A percentile compares a stretch with the other conserved stretches of the same genome.
Conservation (phyloP, 305 asterid species). For the Fraxinus xanthoxyloides region DNA sequence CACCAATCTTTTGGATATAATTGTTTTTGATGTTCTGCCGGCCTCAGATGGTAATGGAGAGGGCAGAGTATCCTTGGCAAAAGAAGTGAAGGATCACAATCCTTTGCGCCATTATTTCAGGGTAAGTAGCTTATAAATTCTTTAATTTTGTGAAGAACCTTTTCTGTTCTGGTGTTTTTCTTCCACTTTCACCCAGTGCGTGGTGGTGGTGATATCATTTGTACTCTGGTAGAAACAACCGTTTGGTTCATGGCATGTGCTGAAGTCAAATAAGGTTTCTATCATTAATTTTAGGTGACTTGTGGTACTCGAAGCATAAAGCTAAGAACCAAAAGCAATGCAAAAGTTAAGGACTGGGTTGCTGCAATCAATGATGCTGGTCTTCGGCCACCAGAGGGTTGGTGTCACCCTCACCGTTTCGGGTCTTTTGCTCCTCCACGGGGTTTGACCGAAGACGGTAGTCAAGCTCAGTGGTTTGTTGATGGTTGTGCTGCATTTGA, state of each 20-base stretch:
- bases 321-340: constrained; percentile 71
- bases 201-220: constrained; percentile 7
- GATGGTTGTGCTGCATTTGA: constrained; percentile 95
- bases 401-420: constrained; percentile 99
- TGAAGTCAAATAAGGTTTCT: constrained; percentile 1
- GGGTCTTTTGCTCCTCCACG: constrained; percentile 99
- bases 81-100: constrained; percentile 86
- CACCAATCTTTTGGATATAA: constrained; percentile 75
- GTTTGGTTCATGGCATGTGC: background rate
- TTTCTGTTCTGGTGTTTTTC: constrained; percentile 20
- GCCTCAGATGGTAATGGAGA: constrained; percentile 85
- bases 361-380: constrained; percentile 97
- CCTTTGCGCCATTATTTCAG: constrained; percentile 94
- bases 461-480: constrained; percentile 98
- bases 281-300: constrained; percentile 55
- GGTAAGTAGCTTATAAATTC: constrained; percentile 45
- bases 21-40: constrained; percentile 93
- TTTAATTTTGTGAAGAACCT: constrained; percentile 15
- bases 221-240: constrained; percentile 1
- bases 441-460: constrained; percentile 83
- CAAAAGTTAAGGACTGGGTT: constrained; percentile 92
- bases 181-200: constrained; percentile 9
- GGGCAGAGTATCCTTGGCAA: constrained; percentile 73
- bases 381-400: constrained; percentile 96
- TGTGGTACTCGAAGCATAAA: constrained; percentile 89